A percentile compares a stretch with the other conserved stretches of the same genome.
Conservation (phyloP, 805 yeast genomes). For the Myxozyma udenii region DNA sequence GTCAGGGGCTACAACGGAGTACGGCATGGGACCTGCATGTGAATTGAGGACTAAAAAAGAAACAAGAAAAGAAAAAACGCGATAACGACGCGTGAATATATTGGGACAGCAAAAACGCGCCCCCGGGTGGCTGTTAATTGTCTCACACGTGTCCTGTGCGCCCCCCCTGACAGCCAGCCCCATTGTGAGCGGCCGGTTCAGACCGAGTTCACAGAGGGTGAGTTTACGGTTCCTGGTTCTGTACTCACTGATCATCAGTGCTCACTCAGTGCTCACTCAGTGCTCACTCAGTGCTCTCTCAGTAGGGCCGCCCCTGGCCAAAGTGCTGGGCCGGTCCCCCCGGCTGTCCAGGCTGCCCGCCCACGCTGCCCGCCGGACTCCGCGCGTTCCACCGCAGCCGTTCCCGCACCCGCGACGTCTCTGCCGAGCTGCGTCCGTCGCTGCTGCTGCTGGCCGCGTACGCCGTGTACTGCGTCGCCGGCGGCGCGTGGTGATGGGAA, state of each 20-base stretch:
- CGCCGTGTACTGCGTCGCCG: background rate
- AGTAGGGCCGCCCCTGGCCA: no score
- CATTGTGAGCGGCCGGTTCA: no score
- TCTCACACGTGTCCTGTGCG: no score
- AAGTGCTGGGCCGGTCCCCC: background rate
- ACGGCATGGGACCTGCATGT: no score
- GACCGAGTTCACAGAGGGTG: background rate
- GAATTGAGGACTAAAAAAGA: no score
- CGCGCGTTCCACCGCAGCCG: background rate
- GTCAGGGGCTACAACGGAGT: no score
- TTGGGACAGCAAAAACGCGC: no score
- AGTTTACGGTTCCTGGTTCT: background rate
- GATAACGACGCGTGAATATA: no score
- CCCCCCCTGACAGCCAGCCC: no score
- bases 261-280: background rate
- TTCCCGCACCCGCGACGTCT: background rate
- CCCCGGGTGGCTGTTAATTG: no score
- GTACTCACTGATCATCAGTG: background rate
- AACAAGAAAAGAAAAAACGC: no score
- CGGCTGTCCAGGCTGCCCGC: slow-evolving; percentile 6
- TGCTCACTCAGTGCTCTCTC: background rate
- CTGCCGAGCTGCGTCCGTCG: slow-evolving; percentile 1
- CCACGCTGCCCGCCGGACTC: background rate
- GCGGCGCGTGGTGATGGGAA: no score
- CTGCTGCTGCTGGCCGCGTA: slow-evolving; percentile 1